Evolutionary conservation across 352 stramenopile species (phyloP), one percentile per base, ranked within the genome.

Genomic region (Globisporangium spinosum): DNA sequence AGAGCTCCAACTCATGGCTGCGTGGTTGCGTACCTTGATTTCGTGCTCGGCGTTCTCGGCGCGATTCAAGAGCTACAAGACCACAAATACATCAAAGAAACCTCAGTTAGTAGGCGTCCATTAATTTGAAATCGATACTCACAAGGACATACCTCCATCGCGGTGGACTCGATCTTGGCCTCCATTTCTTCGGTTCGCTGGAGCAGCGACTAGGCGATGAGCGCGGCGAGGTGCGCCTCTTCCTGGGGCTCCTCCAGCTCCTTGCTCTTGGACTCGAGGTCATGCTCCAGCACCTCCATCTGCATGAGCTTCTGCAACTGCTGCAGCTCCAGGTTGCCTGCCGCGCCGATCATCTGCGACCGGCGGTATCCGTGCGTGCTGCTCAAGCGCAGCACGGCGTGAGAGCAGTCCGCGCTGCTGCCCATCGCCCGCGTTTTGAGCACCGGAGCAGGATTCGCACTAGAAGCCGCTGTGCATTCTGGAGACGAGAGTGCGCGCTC

Each of bases 101-200:
- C 40, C 40, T n/a, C 15, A 49, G 40, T 20, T n/a, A 15, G 9
- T 4, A 43, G 2, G 10, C 10, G 1, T 8, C 40, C 15, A 9
- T n/a, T 20, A 9, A 49, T n/a, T 49, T 5, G 40, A 49, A n/a
- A 20, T 49, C 40, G 8, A 49, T 17, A 49, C 40, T 17, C 1
- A n/a, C 6, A 49, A 9, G 40, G 15, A n/a, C 20, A 29, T 60
- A 70, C 67, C 67, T 71, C 67, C 34, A 68, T 68, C 23, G 59
- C 27, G 20, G 67, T 71, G 10, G 60, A 71, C 56, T 83, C 72
- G 43, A 72, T 82, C 63, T 84, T 73, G 17, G 69, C 77, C 5
- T 74, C 78, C 65, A 87, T 75, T 59, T 84, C 75, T 35, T 87
- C 74, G 4, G 79, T 87, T n/a, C 76, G 73, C 40, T 77, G 68